These are phyloP conservation scores for Leishmania gerbilli DNA, from an alignment of 208 protist genomes.

Conservation along the genomic window DNA sequence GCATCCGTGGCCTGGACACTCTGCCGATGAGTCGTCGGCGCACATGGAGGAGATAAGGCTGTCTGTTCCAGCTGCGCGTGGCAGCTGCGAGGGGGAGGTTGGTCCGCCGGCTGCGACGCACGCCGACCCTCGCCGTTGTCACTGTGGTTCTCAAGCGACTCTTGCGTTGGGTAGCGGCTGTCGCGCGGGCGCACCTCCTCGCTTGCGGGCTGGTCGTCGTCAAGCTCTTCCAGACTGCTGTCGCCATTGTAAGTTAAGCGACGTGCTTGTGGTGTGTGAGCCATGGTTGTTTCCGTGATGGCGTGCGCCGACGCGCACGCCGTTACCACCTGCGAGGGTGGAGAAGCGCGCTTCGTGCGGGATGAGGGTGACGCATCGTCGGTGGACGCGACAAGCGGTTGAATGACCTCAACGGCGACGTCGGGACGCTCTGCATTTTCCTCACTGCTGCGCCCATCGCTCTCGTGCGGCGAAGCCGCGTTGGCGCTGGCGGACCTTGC, in stretches of 20 bases:
- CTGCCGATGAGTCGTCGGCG: neutral
- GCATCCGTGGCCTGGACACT: neutral
- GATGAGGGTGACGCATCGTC: neutral
- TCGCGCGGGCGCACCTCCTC: conserved; percentile 1
- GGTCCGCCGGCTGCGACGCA: neutral
- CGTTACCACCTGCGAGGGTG: neutral
- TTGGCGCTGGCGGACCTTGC: neutral
- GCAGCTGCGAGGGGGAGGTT: neutral
- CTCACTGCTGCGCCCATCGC: neutral
- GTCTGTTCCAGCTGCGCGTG: conserved; percentile 7
- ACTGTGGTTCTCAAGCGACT: conserved; percentile 1
- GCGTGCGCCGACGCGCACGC: neutral
- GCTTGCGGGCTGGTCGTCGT: neutral
- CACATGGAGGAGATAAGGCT: neutral
- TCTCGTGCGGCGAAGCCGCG: neutral
- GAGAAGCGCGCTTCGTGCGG: neutral
- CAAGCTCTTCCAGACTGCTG: neutral
- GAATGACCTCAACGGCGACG: neutral
- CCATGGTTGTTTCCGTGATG: neutral
- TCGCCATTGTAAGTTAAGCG: conserved; percentile 6
- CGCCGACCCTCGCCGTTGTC: neutral
- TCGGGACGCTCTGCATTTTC: neutral
- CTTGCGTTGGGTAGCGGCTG: conserved; percentile 6
- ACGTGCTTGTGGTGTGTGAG: neutral
- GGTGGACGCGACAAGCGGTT: neutral